Base-by-base conservation (phyloP, 768 basidiomycete species). In the Termitomyces sp. region DNA sequence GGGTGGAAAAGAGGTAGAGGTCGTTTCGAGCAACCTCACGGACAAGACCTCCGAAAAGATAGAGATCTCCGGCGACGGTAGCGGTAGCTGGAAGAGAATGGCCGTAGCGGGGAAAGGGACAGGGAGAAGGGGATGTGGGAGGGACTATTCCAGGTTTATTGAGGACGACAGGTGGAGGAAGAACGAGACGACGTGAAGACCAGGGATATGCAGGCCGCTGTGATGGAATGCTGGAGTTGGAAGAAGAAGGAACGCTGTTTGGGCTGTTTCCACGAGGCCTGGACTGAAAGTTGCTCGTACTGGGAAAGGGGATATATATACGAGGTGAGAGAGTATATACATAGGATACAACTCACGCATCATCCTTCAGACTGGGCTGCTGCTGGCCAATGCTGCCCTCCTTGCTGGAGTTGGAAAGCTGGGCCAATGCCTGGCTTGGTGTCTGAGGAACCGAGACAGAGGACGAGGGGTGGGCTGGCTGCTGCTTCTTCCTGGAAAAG, bases 31-130 rank as follows among this genome's bases (percentile, higher is more conserved):
- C 88, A 9, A 83, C 75, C 69, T 98, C 96, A 39, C 89, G 84
- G 16, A 98, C 95, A 59, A 99, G 89, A 61, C 97, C 97, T 60
- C 97, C 97, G 63, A 99, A 99, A 61, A 99, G 81, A 74, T 93
- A 95, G 62, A 99, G 86, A 65, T 98, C 95, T 8, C 97, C 97
- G 6, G 79, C 81, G n/a, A 82, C 69, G 24, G 87, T 88, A 2
- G 91, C 83, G 8, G 80, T 82, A 5, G 89, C 82, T 9, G 95
- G 95, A 5, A 98, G 83, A 13, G 95, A 88, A 68, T 97, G 93
- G 26, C 96, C 97, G 68, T 98, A 99, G 42, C 96, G 87, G 26
- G 97, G 96, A 72, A 98, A 98, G 0, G 96, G 96, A 1, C 88
- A 87, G 0, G 92, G 88, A 0, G 93, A 93, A 2, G 87, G 85